These are phyloP conservation scores for Harrya chromipes DNA, from an alignment of 768 basidiomycete genomes.

Conservation along the genomic window DNA sequence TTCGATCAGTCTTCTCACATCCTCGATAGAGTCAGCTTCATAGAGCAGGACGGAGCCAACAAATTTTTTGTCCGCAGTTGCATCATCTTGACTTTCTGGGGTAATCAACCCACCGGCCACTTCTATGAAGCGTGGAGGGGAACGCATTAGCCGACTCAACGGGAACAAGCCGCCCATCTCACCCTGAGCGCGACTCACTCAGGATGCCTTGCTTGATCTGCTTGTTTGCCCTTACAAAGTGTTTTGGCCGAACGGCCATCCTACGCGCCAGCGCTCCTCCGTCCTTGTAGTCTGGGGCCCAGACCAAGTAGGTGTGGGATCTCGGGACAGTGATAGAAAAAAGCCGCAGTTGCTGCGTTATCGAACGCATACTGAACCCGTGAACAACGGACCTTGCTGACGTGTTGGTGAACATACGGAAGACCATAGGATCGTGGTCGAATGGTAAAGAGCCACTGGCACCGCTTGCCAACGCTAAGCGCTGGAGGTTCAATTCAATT, in stretches of 20 bases:
- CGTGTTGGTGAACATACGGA: background rate
- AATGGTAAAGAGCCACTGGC: conserved; percentile 1
- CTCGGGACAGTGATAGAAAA: conserved; percentile 11
- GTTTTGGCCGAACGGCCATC: conserved; percentile 50
- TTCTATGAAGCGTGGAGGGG: conserved; percentile 26
- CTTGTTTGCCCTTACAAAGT: conserved; percentile 46
- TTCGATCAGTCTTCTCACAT: conserved; percentile 38
- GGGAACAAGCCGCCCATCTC: conserved; percentile 3
- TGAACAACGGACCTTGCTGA: background rate
- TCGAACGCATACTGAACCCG: background rate
- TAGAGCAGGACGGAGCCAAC: conserved; percentile 57
- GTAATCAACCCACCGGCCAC: conserved; percentile 57
- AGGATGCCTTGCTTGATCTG: conserved; percentile 43
- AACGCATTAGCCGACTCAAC: conserved; percentile 1
- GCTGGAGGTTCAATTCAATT: background rate
- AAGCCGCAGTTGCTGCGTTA: conserved; percentile 6
- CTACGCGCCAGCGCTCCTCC: conserved; percentile 55
- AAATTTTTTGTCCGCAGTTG: conserved; percentile 52
- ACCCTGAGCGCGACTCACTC: conserved; percentile 38
- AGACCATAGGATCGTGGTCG: background rate
- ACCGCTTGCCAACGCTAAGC: background rate
- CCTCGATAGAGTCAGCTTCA: conserved; percentile 52
- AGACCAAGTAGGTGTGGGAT: conserved; percentile 41
- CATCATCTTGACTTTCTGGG: conserved; percentile 53
- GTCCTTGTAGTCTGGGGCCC: conserved; percentile 64